Percentiles rank a stretch among this genome's conserved stretches.
phyloP scores from a whole-genome alignment of 345 rosid genomes.

The Turnera subulata region DNA sequence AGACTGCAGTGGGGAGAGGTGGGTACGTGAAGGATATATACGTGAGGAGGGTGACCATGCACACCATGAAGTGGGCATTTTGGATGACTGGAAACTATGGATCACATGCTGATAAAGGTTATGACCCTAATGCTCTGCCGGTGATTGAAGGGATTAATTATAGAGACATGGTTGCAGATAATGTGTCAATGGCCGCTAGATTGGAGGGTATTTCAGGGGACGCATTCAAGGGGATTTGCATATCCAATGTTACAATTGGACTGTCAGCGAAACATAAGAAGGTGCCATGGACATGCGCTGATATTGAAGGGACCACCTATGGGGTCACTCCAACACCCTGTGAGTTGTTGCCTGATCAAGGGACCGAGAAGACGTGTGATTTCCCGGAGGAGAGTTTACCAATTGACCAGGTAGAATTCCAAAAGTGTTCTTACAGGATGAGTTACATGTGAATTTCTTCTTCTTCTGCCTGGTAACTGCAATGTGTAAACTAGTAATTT shows the following conservation, averaged over 20 bases:
- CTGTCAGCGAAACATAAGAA: constrained; percentile 57
- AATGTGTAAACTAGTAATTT: neutral
- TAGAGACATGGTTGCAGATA: constrained; percentile 59
- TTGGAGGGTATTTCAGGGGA: constrained; percentile 60
- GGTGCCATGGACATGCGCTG: constrained; percentile 62
- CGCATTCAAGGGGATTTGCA: constrained; percentile 62
- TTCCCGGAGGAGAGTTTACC: constrained; percentile 54
- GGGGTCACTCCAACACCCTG: constrained; percentile 55
- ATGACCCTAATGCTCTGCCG: constrained; percentile 73
- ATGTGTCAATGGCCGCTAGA: constrained; percentile 60
- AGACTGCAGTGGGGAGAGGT: constrained; percentile 70
- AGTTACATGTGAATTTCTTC: constrained; percentile 18
- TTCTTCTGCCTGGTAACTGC: neutral
- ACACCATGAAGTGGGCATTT: constrained; percentile 78
- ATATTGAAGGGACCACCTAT: constrained; percentile 50
- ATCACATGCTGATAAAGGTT: constrained; percentile 55
- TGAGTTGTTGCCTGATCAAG: constrained; percentile 42
- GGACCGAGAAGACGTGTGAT: constrained; percentile 46
- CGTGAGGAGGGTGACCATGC: constrained; percentile 52
- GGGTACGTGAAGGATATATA: constrained; percentile 59
- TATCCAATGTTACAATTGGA: constrained; percentile 58
- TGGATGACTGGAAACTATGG: constrained; percentile 79
- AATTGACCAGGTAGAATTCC: constrained; percentile 57
- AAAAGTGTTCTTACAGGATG: constrained; percentile 44
- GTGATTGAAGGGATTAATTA: constrained; percentile 53